Evolutionary conservation across 371 early-diverging fungal genomes (phyloP).

Genomic region (Dinochytrium kinnereticum): DNA sequence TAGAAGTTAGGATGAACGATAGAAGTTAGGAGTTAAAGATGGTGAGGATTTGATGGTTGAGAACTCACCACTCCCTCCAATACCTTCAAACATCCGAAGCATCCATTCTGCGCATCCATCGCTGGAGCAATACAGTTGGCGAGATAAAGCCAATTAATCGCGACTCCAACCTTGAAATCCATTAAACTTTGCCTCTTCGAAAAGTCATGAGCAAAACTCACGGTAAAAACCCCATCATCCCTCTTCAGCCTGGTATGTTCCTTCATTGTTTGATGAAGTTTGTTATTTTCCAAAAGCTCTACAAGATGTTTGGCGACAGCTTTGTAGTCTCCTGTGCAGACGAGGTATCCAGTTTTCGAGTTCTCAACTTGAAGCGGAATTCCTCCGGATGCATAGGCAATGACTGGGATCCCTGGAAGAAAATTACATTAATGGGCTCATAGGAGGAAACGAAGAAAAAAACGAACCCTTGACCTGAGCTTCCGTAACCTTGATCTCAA

Average conservation of each 20-base stretch:
- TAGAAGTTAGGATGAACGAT: too few species aligned
- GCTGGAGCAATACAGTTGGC: neutral
- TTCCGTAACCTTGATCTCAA: slow-evolving; percentile 93
- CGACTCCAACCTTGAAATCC: slow-evolving; percentile 2
- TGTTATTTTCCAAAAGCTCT: neutral
- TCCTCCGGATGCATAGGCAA: slow-evolving; percentile 77
- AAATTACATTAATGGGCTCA: slow-evolving; percentile 37
- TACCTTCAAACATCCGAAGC: neutral
- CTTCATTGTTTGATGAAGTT: neutral
- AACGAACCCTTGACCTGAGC: slow-evolving; percentile 67
- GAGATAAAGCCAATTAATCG: slow-evolving; percentile 1
- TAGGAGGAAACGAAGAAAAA: slow-evolving; percentile 24
- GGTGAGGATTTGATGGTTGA: too few species aligned
- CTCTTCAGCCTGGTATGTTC: neutral
- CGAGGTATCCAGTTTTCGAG: slow-evolving; percentile 69
- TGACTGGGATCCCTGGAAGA: slow-evolving; percentile 11
- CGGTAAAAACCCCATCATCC: neutral
- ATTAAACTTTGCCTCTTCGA: neutral
- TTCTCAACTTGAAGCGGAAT: slow-evolving; percentile 81
- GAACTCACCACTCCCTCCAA: neutral
- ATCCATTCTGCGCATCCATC: neutral
- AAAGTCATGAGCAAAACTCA: slow-evolving; percentile 23
- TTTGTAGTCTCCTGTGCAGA: slow-evolving; percentile 62
- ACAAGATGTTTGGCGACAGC: neutral
- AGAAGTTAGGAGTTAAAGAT: too few species aligned